Conservation (phyloP, 805 yeast genomes). For the Starmerella riodocensis region DNA sequence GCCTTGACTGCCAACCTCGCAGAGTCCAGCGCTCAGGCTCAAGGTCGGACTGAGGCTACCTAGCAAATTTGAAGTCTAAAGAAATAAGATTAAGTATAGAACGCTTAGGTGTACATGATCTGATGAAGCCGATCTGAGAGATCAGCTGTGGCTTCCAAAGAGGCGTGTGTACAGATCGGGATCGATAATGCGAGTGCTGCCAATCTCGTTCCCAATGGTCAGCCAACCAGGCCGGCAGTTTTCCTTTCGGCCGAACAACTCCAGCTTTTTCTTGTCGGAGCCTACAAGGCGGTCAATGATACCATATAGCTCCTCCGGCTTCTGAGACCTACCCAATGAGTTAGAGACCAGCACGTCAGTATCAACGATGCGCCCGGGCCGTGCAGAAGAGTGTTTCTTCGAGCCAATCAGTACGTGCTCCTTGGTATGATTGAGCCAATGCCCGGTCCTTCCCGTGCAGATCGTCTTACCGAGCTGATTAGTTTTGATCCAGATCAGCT, state of each 20-base stretch:
- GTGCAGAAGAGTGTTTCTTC: constrained; percentile 68
- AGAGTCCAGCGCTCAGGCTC: too few relatives aligned
- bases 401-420: constrained; percentile 79
- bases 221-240: constrained; percentile 86
- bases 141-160: too few relatives aligned
- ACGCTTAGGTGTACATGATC: too few relatives aligned
- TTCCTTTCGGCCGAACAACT: constrained; percentile 78
- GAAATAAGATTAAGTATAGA: too few relatives aligned
- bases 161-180: constrained; percentile 12
- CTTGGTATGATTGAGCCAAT: constrained; percentile 90
- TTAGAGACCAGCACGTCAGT: constrained; percentile 66
- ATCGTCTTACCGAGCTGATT: constrained; percentile 80
- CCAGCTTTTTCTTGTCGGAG: constrained; percentile 59
- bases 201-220: constrained; percentile 27
- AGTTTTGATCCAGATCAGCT: constrained; percentile 79
- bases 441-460: constrained; percentile 93
- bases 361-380: constrained; percentile 35
- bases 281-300: constrained; percentile 80
- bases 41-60: too few relatives aligned
- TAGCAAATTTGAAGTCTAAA: too few relatives aligned
- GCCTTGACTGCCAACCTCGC: too few relatives aligned
- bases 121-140: too few relatives aligned
- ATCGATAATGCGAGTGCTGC: constrained; percentile 13
- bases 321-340: constrained; percentile 78
- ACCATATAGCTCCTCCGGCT: constrained; percentile 83